phyloP scores from a whole-genome alignment of 441 rosid species.

The Adansonia rubrostipa region DNA sequence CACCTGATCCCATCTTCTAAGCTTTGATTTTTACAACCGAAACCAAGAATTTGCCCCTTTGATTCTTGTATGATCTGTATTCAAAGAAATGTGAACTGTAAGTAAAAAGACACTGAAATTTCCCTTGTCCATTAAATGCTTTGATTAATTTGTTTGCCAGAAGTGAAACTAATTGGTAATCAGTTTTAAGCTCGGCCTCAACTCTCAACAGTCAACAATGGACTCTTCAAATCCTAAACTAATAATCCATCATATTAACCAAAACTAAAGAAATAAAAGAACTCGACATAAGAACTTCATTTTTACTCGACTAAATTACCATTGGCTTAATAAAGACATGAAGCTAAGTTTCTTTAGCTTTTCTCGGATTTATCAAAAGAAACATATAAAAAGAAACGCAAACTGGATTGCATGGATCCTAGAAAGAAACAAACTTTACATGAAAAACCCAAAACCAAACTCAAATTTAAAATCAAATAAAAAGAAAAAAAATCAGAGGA shows the following conservation, averaged over 20 bases:
- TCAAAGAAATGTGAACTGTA: neutral
- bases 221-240: neutral
- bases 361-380: neutral
- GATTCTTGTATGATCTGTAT: constrained; percentile 15
- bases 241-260: neutral
- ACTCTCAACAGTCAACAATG: neutral
- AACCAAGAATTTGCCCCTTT: neutral
- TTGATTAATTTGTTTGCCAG: neutral
- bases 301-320: neutral
- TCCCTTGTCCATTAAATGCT: neutral
- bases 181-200: neutral
- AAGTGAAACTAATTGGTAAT: neutral
- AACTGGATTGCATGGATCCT: constrained; percentile 20
- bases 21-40: neutral
- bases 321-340: neutral
- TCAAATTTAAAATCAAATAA: constrained; percentile 18
- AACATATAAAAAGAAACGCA: neutral
- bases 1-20: constrained; percentile 60
- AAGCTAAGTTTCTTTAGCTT: constrained; percentile 7
- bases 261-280: neutral
- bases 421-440: constrained; percentile 4
- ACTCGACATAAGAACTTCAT: neutral
- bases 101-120: constrained; percentile 2
- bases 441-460: neutral
- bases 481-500: neutral